These are phyloP conservation scores for Tolypocladium ovalisporum DNA, from an alignment of 2,329 filamentous ascomycete genomes.

Conservation along the genomic window DNA sequence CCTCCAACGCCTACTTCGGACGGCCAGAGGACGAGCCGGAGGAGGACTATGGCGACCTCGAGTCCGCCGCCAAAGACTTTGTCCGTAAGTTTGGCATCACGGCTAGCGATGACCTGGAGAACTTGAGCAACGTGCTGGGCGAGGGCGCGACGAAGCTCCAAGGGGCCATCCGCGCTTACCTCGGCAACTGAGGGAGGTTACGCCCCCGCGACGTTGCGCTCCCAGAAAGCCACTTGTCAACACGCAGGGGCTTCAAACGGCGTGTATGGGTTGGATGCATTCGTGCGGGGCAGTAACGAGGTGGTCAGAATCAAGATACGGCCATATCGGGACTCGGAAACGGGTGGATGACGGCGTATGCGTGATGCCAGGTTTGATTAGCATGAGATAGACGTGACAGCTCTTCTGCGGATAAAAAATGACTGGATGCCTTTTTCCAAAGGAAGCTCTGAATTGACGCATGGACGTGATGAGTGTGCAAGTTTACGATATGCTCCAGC, in stretches of 20 bases:
- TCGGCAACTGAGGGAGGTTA: slow-evolving; percentile 41
- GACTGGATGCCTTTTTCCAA: not conserved
- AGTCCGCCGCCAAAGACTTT: slow-evolving; percentile 91
- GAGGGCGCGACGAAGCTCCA: slow-evolving; percentile 80
- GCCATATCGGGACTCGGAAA: not conserved
- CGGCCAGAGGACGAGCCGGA: slow-evolving; percentile 72
- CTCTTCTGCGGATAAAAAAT: not conserved
- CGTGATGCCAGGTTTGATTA: slow-evolving; percentile 20
- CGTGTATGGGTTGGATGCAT: not conserved
- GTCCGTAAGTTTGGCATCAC: slow-evolving; percentile 91
- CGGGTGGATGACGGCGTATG: slow-evolving; percentile 15
- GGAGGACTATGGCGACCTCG: slow-evolving; percentile 83
- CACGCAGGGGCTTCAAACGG: too few species aligned
- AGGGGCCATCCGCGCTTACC: slow-evolving; percentile 56
- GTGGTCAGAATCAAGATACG: not conserved
- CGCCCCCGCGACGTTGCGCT: too few species aligned
- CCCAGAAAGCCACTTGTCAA: not conserved
- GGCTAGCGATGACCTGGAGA: slow-evolving; percentile 90
- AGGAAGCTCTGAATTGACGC: not conserved
- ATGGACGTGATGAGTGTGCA: not conserved
- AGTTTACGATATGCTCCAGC: not conserved
- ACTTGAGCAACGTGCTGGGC: slow-evolving; percentile 70
- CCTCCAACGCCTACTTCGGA: slow-evolving; percentile 95
- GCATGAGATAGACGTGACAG: slow-evolving; percentile 20
- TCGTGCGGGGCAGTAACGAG: not conserved